Conservation (phyloP, 2,329 filamentous ascomycete species). For the Calonectria montana region DNA sequence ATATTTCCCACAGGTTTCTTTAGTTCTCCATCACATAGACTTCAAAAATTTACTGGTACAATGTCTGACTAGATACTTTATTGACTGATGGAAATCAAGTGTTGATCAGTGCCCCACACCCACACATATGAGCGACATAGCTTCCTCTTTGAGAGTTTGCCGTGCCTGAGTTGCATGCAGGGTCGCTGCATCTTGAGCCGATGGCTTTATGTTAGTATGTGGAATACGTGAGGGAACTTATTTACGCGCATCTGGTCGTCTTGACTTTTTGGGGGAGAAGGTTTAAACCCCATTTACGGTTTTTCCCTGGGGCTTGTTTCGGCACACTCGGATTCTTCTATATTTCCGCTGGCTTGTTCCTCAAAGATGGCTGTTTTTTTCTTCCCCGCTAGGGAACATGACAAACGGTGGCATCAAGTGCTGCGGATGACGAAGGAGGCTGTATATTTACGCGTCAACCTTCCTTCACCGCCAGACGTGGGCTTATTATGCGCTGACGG, state of each 20-base stretch:
- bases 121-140: neutral
- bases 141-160: neutral
- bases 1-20: neutral
- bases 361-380: neutral
- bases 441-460: neutral
- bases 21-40: neutral
- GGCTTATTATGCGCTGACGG: neutral
- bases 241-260: neutral
- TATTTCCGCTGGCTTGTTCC: neutral
- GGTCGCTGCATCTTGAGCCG: neutral
- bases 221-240: neutral
- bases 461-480: neutral
- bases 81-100: neutral
- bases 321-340: neutral
- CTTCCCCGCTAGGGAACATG: neutral
- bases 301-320: neutral
- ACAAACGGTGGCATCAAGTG: neutral
- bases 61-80: neutral
- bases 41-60: slow-evolving; percentile 10
- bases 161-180: slow-evolving; percentile 12
- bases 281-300: neutral
- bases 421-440: neutral
- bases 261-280: neutral
- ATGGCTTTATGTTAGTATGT: neutral
- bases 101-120: slow-evolving; percentile 6